phyloP scores from a whole-genome alignment of 1,284 basidiomycete species.

The Austroboletus niveus region DNA sequence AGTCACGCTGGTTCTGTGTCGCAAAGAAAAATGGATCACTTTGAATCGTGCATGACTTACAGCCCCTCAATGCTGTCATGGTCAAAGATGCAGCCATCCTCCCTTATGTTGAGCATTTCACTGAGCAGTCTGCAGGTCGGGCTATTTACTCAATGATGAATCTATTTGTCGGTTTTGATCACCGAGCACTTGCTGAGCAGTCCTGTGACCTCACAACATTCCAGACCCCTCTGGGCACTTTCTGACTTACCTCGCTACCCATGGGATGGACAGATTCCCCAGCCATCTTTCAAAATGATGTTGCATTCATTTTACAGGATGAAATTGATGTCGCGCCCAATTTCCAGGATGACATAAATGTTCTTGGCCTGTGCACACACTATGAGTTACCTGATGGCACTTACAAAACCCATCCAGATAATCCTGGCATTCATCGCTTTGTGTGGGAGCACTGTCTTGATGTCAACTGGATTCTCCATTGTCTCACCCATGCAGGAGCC shows the following conservation, averaged over 20 bases:
- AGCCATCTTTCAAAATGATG: conserved; percentile 12
- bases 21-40: conserved; percentile 4
- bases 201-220: conserved; percentile 29
- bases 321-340: conserved; percentile 33
- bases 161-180: not conserved
- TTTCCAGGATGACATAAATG: conserved; percentile 4
- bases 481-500: conserved; percentile 15
- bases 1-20: conserved; percentile 17
- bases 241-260: conserved; percentile 27
- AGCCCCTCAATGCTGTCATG: conserved; percentile 29
- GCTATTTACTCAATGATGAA: conserved; percentile 24
- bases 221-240: conserved; percentile 20
- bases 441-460: conserved; percentile 23
- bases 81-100: conserved; percentile 20
- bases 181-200: not conserved
- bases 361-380: conserved; percentile 6
- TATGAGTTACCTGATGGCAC: conserved; percentile 19
- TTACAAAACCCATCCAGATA: conserved; percentile 28
- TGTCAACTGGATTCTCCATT: conserved; percentile 20
- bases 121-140: conserved; percentile 1
- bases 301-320: conserved; percentile 34
- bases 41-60: conserved; percentile 24
- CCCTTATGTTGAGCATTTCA: not conserved
- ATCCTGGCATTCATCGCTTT: conserved; percentile 29
- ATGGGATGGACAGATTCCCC: conserved; percentile 40